phyloP scores from a whole-genome alignment of 1,284 basidiomycete species.

The Ustilago lituana region DNA sequence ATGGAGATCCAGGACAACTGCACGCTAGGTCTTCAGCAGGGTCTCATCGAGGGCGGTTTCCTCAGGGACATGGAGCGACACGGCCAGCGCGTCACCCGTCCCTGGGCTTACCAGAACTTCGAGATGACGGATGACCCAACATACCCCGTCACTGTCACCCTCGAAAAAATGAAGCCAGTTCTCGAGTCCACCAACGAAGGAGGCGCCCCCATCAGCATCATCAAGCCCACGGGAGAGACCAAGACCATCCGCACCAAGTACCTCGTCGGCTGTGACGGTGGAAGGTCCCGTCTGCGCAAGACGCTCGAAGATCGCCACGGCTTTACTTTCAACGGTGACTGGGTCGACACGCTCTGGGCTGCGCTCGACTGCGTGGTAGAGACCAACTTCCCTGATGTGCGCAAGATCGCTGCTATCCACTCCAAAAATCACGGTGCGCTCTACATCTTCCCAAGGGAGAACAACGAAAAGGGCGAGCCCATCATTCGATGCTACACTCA shows the following conservation, averaged over 20 bases:
- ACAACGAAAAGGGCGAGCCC: conserved; percentile 65
- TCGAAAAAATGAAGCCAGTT: conserved; percentile 63
- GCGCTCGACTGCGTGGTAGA: conserved; percentile 64
- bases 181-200: conserved; percentile 50
- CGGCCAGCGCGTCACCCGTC: conserved; percentile 64
- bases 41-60: conserved; percentile 68
- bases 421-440: conserved; percentile 63
- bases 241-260: conserved; percentile 68
- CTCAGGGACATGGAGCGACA: conserved; percentile 67
- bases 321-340: conserved; percentile 59
- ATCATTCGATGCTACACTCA: conserved; percentile 67
- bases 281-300: conserved; percentile 63
- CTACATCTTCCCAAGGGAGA: conserved; percentile 67
- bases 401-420: conserved; percentile 65
- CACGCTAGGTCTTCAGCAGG: conserved; percentile 69
- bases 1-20: conserved; percentile 69
- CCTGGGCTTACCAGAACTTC: conserved; percentile 61
- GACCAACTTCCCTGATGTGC: conserved; percentile 63
- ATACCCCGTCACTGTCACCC: conserved; percentile 57
- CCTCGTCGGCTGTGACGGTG: conserved; percentile 68
- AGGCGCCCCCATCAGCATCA: conserved; percentile 54
- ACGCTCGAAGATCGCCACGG: conserved; percentile 60
- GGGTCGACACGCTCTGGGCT: conserved; percentile 65
- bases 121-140: conserved; percentile 45
- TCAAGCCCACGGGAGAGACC: conserved; percentile 59